Percentiles rank a stretch among this genome's conserved stretches.
Evolutionary conservation across 176 grass and related monocot species (phyloP).

Genomic region (Zea luxurians): DNA sequence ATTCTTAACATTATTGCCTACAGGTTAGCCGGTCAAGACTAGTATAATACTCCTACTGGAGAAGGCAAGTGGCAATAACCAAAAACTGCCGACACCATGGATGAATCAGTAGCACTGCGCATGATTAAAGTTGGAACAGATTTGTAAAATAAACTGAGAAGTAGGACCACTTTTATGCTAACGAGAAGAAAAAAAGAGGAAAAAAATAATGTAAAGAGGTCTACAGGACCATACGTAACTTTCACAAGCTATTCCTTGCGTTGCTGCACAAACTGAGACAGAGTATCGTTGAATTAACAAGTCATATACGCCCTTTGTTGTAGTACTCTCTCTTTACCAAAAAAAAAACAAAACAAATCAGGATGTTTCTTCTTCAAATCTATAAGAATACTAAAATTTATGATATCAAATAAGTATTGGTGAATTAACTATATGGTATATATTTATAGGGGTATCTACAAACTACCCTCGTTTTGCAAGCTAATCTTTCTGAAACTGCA

Average conservation of each 20-base stretch:
- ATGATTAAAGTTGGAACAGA: neutral
- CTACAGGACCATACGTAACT: neutral
- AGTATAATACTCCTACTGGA: neutral
- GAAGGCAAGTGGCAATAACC: constrained; percentile 1
- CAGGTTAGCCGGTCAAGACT: neutral
- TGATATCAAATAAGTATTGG: no score
- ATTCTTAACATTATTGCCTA: neutral
- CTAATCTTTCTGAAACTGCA: no score
- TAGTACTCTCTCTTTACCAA: no score
- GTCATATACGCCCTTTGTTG: no score
- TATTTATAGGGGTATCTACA: no score
- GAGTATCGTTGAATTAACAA: no score
- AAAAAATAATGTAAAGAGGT: neutral
- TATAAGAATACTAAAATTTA: no score
- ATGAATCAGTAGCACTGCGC: neutral
- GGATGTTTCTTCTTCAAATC: no score
- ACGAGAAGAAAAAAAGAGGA: neutral
- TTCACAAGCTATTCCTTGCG: neutral
- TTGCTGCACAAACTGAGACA: no score
- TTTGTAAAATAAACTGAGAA: neutral
- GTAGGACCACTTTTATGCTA: neutral
- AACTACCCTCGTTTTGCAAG: no score
- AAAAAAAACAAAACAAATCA: no score
- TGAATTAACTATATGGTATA: no score
- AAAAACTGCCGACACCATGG: neutral